Percentiles rank a stretch among this genome's conserved stretches.
Conservation (phyloP, 148 eudicot species). For the Diospyros kaki region DNA sequence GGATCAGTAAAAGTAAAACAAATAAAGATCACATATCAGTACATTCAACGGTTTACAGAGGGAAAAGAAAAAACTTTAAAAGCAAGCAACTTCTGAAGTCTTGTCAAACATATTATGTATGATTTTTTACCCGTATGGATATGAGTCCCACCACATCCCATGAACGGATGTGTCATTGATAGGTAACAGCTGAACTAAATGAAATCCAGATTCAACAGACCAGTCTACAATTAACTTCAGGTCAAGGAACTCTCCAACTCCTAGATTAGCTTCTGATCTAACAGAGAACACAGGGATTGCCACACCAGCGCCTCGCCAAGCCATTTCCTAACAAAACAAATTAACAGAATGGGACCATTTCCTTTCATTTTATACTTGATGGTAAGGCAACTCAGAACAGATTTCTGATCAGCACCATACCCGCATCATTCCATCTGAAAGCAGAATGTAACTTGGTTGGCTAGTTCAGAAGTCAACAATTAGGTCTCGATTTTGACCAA, state of each 20-base stretch:
- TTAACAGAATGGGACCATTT: not conserved
- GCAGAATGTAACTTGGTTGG: slow-evolving; percentile 65
- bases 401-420: slow-evolving; percentile 31
- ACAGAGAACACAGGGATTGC: slow-evolving; percentile 93
- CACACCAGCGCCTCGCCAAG: slow-evolving; percentile 97
- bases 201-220: slow-evolving; percentile 87
- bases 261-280: slow-evolving; percentile 83
- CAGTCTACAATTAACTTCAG: slow-evolving; percentile 87
- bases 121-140: slow-evolving; percentile 75
- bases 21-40: slow-evolving; percentile 56
- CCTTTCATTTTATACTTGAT: not conserved
- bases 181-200: slow-evolving; percentile 93
- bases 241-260: slow-evolving; percentile 97
- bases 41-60: slow-evolving; percentile 46
- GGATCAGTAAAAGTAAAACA: too few species aligned
- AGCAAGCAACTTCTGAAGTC: not conserved
- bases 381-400: not conserved
- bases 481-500: slow-evolving; percentile 69
- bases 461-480: slow-evolving; percentile 42
- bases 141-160: slow-evolving; percentile 98
- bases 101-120: not conserved
- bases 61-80: not conserved
- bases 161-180: slow-evolving; percentile 95
- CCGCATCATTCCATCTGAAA: slow-evolving; percentile 90
- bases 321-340: slow-evolving; percentile 67